A percentile compares a stretch with the other conserved stretches of the same genome.
Conservation (phyloP, 257 asterid genomes). For the Hygrophila difformis region DNA sequence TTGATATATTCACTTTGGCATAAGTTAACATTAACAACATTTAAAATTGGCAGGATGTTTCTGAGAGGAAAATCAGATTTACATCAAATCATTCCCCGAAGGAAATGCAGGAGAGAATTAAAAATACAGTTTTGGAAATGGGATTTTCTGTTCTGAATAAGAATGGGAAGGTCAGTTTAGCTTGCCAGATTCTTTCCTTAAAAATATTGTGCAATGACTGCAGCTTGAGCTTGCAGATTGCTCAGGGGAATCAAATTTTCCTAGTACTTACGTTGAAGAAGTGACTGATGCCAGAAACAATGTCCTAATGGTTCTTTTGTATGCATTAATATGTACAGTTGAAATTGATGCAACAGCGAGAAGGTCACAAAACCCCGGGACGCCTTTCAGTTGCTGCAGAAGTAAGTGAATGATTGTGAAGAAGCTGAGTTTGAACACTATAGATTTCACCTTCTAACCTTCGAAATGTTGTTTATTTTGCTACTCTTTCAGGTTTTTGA, state of each 20-base stretch:
- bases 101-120: conserved; percentile 72
- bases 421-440: background rate
- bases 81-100: conserved; percentile 71
- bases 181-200: background rate
- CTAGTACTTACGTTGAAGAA: too few relatives aligned
- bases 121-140: conserved; percentile 49
- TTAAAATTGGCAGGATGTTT: conserved; percentile 53
- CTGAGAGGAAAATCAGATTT: conserved; percentile 89
- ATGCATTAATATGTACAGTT: conserved; percentile 33
- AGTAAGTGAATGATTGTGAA: conserved; percentile 38
- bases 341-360: conserved; percentile 51
- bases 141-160: conserved; percentile 77
- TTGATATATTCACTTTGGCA: too few relatives aligned
- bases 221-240: too few relatives aligned
- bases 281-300: too few relatives aligned
- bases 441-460: background rate
- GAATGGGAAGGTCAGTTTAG: conserved; percentile 66
- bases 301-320: background rate
- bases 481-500: conserved; percentile 62
- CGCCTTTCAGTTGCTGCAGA: conserved; percentile 65
- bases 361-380: conserved; percentile 40
- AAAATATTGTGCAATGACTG: too few relatives aligned
- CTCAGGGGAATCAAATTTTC: too few relatives aligned
- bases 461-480: background rate
- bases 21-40: too few relatives aligned